Base-by-base conservation (phyloP, 805 yeast genomes). In the Saccharomycopsis guyanensis region DNA sequence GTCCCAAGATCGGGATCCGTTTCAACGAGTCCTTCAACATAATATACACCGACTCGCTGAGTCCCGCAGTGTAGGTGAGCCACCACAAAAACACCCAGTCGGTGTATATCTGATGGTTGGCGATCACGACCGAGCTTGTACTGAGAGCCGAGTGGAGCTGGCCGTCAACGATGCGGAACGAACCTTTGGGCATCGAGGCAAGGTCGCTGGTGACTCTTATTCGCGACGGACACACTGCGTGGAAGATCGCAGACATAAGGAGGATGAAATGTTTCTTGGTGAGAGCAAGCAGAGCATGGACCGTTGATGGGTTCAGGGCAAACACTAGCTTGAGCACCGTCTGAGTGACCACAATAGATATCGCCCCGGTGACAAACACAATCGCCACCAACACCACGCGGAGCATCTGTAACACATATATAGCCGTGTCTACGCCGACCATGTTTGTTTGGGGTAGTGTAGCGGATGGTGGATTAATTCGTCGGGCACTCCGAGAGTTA, bases 11-110 rank as follows among this genome's bases (percentile, higher is more conserved):
- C 0, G 97, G 97, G 16, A 89, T 65, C 16, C 64, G 68, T 39
- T 68, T 70, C 41, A 89, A 68, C 18, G 95, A 77, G 51, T 80
- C 85, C 62, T 91, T 91, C 61, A 89, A 69, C 50, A 87, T 74
- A 49, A 91, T 87, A 55, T 72, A 78, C 7, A 89, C 69, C 40
- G 75, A 70, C 33, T 82, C 83, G 6, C 81, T 76, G 38, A 80
- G 62, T n/a, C 71, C 62, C 10, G 86, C 75, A 4, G 88, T 72
- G 60, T 86, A 83, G 0, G 85, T 69, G 18, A 85, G 50, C 77
- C 86, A 91, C 98, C 98, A 91, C 46, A 87, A 55, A 56, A 76
- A 88, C 8, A 84, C 71, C 98, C 98, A 91, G 61, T 91, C 98
- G 3, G 91, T 79, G 61, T 91, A 91, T 20, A 91, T 82, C 65